These are phyloP conservation scores for Elaeis oleifera DNA, from an alignment of 202 grass and related monocot species.

Conservation along the genomic window DNA sequence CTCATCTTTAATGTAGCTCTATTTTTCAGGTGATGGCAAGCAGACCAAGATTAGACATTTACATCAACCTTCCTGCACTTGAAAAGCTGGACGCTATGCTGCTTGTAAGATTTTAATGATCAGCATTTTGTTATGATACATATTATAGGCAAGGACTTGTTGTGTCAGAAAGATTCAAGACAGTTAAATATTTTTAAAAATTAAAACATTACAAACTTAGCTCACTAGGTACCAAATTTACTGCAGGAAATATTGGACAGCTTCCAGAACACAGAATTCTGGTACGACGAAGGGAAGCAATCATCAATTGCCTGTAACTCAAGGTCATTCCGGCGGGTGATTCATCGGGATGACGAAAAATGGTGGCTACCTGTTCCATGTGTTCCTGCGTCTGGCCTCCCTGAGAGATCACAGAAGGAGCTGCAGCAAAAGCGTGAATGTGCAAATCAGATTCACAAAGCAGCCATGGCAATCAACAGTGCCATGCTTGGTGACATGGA, in stretches of 20 bases:
- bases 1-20: not conserved
- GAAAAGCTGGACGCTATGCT: constrained; percentile 87
- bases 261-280: constrained; percentile 88
- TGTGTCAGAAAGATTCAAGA: no score
- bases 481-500: constrained; percentile 58
- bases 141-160: no score
- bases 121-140: no score
- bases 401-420: constrained; percentile 45
- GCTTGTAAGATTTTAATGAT: constrained; percentile 37
- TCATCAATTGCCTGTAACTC: constrained; percentile 19
- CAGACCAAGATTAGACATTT: constrained; percentile 64
- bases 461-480: constrained; percentile 89
- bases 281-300: constrained; percentile 66
- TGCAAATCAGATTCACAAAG: constrained; percentile 88
- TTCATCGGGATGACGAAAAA: constrained; percentile 47
- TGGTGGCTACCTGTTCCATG: constrained; percentile 92
- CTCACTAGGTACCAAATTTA: not conserved
- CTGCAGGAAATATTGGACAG: constrained; percentile 67
- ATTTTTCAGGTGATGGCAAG: constrained; percentile 60
- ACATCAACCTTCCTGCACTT: constrained; percentile 79
- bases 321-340: constrained; percentile 29
- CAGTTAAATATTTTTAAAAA: no score
- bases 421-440: constrained; percentile 77
- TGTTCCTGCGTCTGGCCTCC: constrained; percentile 58
- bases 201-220: not conserved